Evolutionary conservation across 768 basidiomycete genomes (phyloP), one percentile per base, ranked within the genome.

Genomic region (Amanita rubescens): DNA sequence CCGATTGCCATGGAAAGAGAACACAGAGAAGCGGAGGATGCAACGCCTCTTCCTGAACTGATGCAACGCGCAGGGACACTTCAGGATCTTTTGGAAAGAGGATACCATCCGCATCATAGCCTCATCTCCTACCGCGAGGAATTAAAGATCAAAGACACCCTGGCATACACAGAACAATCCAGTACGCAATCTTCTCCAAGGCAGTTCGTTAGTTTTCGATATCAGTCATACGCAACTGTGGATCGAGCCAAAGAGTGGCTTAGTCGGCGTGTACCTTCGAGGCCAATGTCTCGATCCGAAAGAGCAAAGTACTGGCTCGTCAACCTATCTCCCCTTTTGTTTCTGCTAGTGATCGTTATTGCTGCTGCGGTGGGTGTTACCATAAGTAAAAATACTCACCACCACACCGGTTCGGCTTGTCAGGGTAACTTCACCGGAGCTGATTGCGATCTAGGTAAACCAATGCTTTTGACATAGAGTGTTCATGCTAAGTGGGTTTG

Each of bases 361-460:
- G 62, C 74, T 30, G 69, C 68, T 20, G 71, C 69, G 9, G 66
- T 79, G 1, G 79, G 74, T 2, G 69, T 79, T 25, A 63, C 70
- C n/a, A 60, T 73, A 12, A 67, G 65, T 48, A 67, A 63, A n/a
- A 59, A 60, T 52, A 20, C 38, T 43, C 53, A 37, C 19, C 25
- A 44, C 19, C 25, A 44, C 22, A 20, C 58, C 7, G 41, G 57
- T 7, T 52, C 61, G 44, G 63, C 58, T 20, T 83, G 80, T 58
- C 42, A 71, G 7, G 71, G 64, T 15, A 72, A 75, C 54, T 54
- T 75, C 8, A 73, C 75, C 3, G 84, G 84, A 19, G 67, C 68
- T 15, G 59, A 68, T 11, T 87, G 85, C 62, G 74, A 75, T 61
- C 68, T 87, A 20, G 73, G 84, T 84, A 58, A 61, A 15, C 35